phyloP scores from a whole-genome alignment of 345 rosid genomes.

The Carallia pectinifolia region DNA sequence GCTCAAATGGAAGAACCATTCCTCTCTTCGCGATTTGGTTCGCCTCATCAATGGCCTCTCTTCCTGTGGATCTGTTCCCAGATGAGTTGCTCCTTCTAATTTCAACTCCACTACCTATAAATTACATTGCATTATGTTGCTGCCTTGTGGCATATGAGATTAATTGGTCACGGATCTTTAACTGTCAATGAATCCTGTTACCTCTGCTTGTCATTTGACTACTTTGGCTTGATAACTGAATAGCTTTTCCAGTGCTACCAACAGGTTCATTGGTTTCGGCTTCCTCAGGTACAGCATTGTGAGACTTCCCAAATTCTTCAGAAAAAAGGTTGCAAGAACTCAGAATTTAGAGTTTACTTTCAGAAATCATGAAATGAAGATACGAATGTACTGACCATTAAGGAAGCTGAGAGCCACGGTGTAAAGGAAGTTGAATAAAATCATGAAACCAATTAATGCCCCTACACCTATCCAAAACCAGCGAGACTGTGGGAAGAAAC shows the following conservation, averaged over 20 bases:
- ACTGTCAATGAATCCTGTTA: background rate
- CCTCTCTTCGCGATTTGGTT: slow-evolving; percentile 1
- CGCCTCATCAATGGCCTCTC: slow-evolving; percentile 21
- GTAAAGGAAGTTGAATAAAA: slow-evolving; percentile 43
- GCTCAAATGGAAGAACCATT: slow-evolving; percentile 18
- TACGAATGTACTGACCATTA: slow-evolving; percentile 41
- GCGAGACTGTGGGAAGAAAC: slow-evolving; percentile 40
- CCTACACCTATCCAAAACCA: slow-evolving; percentile 71
- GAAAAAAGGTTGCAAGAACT: background rate
- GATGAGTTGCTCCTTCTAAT: slow-evolving; percentile 19
- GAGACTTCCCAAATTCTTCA: slow-evolving; percentile 59
- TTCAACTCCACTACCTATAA: slow-evolving; percentile 19
- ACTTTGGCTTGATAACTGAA: slow-evolving; percentile 27
- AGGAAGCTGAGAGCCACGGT: slow-evolving; percentile 51
- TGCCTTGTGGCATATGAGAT: no score
- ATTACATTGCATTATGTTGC: background rate
- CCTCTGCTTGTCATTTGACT: slow-evolving; percentile 21
- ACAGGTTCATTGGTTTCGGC: slow-evolving; percentile 25
- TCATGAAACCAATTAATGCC: slow-evolving; percentile 40
- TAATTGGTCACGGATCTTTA: no score
- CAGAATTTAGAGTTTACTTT: background rate
- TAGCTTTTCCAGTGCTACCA: slow-evolving; percentile 26
- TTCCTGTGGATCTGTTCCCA: slow-evolving; percentile 5
- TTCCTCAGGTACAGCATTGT: slow-evolving; percentile 41
- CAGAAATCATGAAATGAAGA: background rate